Evolutionary conservation across 768 basidiomycete genomes (phyloP), one percentile per base, ranked within the genome.

Genomic region (Auricularia sp.): DNA sequence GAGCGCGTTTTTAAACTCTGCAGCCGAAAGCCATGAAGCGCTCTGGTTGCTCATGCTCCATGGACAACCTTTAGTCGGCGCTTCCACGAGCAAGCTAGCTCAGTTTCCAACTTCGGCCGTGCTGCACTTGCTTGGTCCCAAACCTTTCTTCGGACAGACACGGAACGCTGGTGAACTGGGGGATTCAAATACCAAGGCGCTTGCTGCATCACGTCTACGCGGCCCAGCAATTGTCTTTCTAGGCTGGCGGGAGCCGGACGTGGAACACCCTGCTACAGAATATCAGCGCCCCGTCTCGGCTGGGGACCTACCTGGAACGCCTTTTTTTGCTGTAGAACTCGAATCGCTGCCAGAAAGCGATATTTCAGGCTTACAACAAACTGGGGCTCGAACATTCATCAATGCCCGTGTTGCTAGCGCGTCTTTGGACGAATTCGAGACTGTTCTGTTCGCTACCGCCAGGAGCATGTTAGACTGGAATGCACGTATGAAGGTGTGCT

Each of bases 401-500:
- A 24, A 59, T 14, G 56, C 34, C 8, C 56, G 56, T 35, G 11
- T 14, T 33, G 56, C 56, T 29, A 24, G 29, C 29, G 24, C 56
- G 29, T 14, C 14, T 7, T 29, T 33, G 7, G 56, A 59, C 29
- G 56, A 24, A 24, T 59, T 24, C 7, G 56, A 59, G 11, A 59
- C 10, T 14, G 11, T 10, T 7, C 56, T 59, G 8, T 59, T 59
- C 10, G 56, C 56, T 5, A 34, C 29, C 1, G 56, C 56, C 11
- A 4, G 92, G 64, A 89, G 86, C 51, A 78, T 98, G 83, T 80
- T 90, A 2, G 96, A 98, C 72, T 99, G 96, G 96, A 98, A 97
- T 73, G 80, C 78, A 61, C 80, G 94, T 63, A 96, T 95, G 75
- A 92, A 87, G 79, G 94, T 85, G 70, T 39, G 77, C 69, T 18